Conservation (phyloP, 805 yeast genomes). For the Spencermartinsiella europaea region DNA sequence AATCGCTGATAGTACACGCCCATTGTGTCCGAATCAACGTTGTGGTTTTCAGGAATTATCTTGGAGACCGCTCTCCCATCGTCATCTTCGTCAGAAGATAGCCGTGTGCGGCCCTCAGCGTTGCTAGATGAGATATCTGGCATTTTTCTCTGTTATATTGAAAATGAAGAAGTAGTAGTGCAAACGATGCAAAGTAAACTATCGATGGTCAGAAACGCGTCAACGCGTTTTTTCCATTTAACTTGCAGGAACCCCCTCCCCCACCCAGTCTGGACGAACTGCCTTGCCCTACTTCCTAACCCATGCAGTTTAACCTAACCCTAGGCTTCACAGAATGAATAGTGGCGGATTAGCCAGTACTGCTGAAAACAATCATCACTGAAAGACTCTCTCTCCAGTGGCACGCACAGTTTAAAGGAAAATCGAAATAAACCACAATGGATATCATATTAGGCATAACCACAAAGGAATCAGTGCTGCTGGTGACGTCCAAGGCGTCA, state of each 20-base stretch:
- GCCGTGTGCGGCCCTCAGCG: not conserved
- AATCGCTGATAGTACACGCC: conserved; percentile 34
- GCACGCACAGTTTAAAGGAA: too few species aligned
- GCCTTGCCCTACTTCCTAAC: too few species aligned
- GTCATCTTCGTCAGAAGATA: conserved; percentile 1
- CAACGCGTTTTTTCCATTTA: too few species aligned
- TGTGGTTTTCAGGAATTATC: conserved; percentile 7
- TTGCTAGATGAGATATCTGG: not conserved
- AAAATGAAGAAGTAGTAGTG: not conserved
- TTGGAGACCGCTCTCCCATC: not conserved
- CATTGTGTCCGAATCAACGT: conserved; percentile 15
- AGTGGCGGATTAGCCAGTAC: too few species aligned
- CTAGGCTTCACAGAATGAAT: too few species aligned
- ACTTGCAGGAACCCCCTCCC: too few species aligned
- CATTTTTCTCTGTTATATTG: not conserved
- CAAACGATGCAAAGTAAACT: too few species aligned
- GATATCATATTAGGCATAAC: conserved; percentile 86
- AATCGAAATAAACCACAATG: conserved; percentile 50
- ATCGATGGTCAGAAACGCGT: too few species aligned
- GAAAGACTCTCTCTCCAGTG: not conserved
- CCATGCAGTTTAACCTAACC: too few species aligned
- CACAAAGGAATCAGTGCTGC: conserved; percentile 71
- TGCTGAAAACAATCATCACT: not conserved
- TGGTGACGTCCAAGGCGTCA: conserved; percentile 93
- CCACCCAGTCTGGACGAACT: too few species aligned